Evolutionary conservation across 805 yeast genomes (phyloP).

Genomic region (Metschnikowia borealis): DNA sequence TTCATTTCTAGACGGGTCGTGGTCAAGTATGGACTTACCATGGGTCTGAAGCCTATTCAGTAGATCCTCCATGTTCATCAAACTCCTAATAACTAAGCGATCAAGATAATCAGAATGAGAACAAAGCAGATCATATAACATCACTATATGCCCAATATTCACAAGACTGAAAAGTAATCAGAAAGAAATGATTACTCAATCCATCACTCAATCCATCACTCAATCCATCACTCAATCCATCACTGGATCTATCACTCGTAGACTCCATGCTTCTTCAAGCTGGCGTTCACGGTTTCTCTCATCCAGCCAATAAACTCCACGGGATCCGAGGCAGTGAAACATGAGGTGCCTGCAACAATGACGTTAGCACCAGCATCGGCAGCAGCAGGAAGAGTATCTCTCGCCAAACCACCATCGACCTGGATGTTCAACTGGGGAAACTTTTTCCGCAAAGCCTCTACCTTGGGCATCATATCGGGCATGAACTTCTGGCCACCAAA

Average conservation of each 20-base stretch:
- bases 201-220: too few relatives aligned
- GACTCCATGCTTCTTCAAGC: slow-evolving; percentile 43
- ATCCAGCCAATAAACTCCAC: slow-evolving; percentile 65
- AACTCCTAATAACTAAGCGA: too few relatives aligned
- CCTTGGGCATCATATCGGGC: slow-evolving; percentile 96
- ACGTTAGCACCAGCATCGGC: slow-evolving; percentile 98
- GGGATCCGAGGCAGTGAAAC: slow-evolving; percentile 82
- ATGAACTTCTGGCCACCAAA: slow-evolving; percentile 97
- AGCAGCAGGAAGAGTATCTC: slow-evolving; percentile 77
- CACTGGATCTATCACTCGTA: neutral
- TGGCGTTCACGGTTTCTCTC: slow-evolving; percentile 55
- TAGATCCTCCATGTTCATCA: too few relatives aligned
- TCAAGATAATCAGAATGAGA: too few relatives aligned
- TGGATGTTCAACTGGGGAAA: slow-evolving; percentile 83
- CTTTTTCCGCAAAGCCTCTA: slow-evolving; percentile 63
- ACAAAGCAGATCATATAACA: too few relatives aligned
- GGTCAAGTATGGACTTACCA: too few relatives aligned
- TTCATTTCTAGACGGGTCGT: too few relatives aligned
- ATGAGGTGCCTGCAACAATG: slow-evolving; percentile 95
- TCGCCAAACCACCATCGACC: slow-evolving; percentile 95
- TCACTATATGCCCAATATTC: too few relatives aligned
- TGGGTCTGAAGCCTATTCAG: too few relatives aligned
- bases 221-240: too few relatives aligned
- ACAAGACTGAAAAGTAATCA: too few relatives aligned
- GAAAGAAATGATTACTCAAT: too few relatives aligned